Conservation (phyloP, 306 rosid genomes). For the Fragaria iinumae region DNA sequence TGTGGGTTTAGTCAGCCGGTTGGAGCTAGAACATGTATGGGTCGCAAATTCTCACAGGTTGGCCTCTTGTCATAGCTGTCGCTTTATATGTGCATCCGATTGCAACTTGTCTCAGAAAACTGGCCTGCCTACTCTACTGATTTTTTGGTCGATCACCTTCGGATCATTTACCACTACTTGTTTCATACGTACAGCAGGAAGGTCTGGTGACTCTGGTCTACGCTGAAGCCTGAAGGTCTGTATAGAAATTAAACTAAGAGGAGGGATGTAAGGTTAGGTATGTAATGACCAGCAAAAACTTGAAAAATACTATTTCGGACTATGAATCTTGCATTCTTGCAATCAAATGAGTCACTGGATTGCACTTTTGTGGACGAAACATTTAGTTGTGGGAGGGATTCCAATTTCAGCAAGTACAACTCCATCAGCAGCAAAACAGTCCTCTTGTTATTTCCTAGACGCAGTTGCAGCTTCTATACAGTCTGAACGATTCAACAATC, state of each 20-base stretch:
- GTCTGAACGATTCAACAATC: neutral
- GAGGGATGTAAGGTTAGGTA: too few species aligned
- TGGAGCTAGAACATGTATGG: neutral
- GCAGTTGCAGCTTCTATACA: neutral
- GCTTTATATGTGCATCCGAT: neutral
- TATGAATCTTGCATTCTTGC: neutral
- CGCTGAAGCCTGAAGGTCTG: too few species aligned
- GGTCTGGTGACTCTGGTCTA: too few species aligned
- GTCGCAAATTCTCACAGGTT: constrained; percentile 4
- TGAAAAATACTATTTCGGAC: neutral
- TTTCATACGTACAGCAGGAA: neutral
- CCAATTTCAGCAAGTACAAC: neutral
- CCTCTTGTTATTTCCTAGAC: neutral
- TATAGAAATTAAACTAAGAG: too few species aligned
- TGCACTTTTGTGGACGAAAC: neutral
- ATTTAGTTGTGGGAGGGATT: neutral
- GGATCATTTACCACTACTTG: neutral
- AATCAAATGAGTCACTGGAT: neutral
- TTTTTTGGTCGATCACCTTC: neutral
- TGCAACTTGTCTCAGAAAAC: neutral
- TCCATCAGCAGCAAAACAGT: neutral
- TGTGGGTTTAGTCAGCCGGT: constrained; percentile 1
- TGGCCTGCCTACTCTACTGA: neutral
- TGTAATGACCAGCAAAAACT: too few species aligned
- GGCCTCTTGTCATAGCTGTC: neutral